phyloP scores from a whole-genome alignment of 139 green algal species.

The Klebsormidium nitens region DNA sequence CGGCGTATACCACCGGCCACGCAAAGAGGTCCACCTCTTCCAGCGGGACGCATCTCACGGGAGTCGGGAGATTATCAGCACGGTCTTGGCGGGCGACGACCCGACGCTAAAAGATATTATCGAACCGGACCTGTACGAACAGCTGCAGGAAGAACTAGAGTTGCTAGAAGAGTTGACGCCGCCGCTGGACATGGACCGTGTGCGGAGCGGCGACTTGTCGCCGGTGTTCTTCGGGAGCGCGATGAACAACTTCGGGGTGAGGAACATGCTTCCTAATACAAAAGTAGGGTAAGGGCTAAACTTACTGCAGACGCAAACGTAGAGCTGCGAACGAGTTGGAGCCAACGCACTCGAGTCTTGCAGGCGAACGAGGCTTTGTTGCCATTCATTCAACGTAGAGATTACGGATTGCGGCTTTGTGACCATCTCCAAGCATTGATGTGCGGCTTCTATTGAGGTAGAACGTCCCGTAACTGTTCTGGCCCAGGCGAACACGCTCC shows the following conservation, averaged over 20 bases:
- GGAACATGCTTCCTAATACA: neutral
- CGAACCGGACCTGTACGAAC: constrained; percentile 54
- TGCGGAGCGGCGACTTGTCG: constrained; percentile 54
- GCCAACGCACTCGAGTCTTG: no score
- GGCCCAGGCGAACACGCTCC: no score
- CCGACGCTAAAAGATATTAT: constrained; percentile 48
- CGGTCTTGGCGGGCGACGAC: constrained; percentile 34
- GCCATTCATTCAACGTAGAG: no score
- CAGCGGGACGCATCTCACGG: constrained; percentile 2
- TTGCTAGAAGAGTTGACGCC: constrained; percentile 64
- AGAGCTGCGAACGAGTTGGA: no score
- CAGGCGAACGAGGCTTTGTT: no score
- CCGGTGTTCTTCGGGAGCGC: constrained; percentile 70
- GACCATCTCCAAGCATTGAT: neutral
- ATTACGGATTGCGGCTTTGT: no score
- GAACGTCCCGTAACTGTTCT: neutral
- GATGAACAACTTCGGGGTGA: constrained; percentile 67
- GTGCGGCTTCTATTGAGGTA: neutral
- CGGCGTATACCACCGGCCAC: constrained; percentile 61
- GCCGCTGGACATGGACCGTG: constrained; percentile 53
- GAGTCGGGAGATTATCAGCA: neutral
- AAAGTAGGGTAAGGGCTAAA: neutral
- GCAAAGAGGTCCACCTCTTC: constrained; percentile 44
- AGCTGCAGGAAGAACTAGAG: constrained; percentile 69
- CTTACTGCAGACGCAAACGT: neutral